Conservation (phyloP, 2,329 filamentous ascomycete genomes). For the Dichotomopilus funicola region DNA sequence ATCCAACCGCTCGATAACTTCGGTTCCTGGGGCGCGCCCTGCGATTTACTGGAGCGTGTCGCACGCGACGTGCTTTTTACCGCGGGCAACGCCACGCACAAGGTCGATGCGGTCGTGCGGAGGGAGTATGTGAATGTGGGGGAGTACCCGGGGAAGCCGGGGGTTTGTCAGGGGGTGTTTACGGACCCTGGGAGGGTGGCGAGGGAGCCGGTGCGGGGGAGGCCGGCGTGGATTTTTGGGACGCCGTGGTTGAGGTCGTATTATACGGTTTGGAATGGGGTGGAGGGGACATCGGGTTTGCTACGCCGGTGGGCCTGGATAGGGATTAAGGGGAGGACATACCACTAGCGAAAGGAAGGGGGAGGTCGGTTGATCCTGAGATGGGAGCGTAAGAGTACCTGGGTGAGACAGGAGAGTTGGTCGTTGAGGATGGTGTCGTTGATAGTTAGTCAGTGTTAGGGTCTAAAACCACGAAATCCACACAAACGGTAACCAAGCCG, state of each 20-base stretch:
- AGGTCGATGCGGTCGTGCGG: slow-evolving; percentile 28
- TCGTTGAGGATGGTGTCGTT: too few species aligned
- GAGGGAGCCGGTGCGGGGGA: slow-evolving; percentile 14
- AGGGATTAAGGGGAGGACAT: background rate
- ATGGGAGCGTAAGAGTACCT: too few species aligned
- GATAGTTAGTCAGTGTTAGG: background rate
- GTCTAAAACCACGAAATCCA: too few species aligned
- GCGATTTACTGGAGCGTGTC: slow-evolving; percentile 25
- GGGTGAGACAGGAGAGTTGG: too few species aligned
- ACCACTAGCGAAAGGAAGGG: background rate
- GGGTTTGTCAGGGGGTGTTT: slow-evolving; percentile 31
- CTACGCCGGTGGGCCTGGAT: background rate
- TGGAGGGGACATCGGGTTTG: slow-evolving; percentile 16
- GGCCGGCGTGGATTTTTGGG: slow-evolving; percentile 29
- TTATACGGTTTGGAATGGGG: slow-evolving; percentile 32
- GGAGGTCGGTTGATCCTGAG: background rate
- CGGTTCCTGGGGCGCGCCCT: slow-evolving; percentile 31
- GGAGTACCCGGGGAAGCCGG: slow-evolving; percentile 24
- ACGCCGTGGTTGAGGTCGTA: slow-evolving; percentile 31
- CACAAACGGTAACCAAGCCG: too few species aligned
- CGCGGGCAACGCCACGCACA: slow-evolving; percentile 21
- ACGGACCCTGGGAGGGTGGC: slow-evolving; percentile 19
- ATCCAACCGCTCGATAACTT: slow-evolving; percentile 28
- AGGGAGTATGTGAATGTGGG: slow-evolving; percentile 30
- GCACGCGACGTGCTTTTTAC: slow-evolving; percentile 28